Evolutionary conservation across 2,329 filamentous ascomycete species (phyloP), one percentile per base, ranked within the genome.

Genomic region (Apiospora hydei): DNA sequence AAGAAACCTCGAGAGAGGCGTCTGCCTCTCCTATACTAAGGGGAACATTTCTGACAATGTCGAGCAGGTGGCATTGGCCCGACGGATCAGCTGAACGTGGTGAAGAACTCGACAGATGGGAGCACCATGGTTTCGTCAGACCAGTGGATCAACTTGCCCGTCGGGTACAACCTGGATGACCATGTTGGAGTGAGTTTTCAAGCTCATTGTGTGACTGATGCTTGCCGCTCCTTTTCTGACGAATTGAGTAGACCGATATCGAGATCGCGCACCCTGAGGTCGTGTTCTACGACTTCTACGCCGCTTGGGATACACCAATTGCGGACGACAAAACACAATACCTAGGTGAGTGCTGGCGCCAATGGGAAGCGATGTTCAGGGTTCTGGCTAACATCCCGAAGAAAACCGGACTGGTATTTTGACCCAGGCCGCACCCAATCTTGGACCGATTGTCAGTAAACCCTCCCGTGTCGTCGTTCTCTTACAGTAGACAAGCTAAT

Each of bases 221-320:
- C 10, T 21, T 30, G 41, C 1, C 4, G 41, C 4, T 18, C 67
- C 75, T 8, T 8, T 61, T 38, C 53, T 71, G 71, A 49, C 47
- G 5, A n/a, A 21, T 49, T 70, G 26, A 5, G 8, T 24, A 85
- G 83, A 88, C 86, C 69, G 86, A 88, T 73, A 80, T 82, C 53
- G 83, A 84, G 69, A 77, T 86, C 75, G 77, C 81, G 68, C 84
- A 86, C 71, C 83, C 84, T 4, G 77, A 83, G 53, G 84, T 85
- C 4, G 80, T 81, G 11, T 89, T 89, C 80, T 93, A 93, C 77
- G 88, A 93, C 82, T 92, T 91, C 77, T 91, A 91, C 77, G 84
- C 82, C 71, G 90, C 91, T 2, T 93, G 85, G 74, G 80, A 87
- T 76, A 81, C 81, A 67, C 86, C 86, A 2, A 85, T 83, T 73